Conservation (phyloP, 352 stramenopile species). For the Pythium aquatile region DNA sequence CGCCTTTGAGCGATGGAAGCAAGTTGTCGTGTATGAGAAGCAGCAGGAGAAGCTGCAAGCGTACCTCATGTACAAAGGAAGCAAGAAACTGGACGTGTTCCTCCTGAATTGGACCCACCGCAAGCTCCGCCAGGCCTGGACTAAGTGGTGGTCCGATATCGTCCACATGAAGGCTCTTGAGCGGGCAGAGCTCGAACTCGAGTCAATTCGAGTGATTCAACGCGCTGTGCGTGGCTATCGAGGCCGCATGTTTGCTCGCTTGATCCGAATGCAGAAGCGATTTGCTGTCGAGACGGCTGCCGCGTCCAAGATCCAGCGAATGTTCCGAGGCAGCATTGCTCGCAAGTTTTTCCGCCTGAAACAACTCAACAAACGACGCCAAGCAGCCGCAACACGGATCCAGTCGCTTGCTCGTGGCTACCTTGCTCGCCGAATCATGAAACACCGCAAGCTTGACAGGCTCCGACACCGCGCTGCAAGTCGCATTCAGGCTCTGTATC, state of each 20-base stretch:
- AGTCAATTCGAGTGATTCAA: conserved; percentile 58
- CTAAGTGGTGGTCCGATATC: conserved; percentile 64
- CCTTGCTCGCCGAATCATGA: conserved; percentile 31
- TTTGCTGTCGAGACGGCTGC: conserved; percentile 39
- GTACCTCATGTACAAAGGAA: conserved; percentile 78
- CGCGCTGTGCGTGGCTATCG: conserved; percentile 55
- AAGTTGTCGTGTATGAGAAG: conserved; percentile 50
- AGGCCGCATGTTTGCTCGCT: conserved; percentile 40
- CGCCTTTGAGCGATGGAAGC: conserved; percentile 60
- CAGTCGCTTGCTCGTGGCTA: conserved; percentile 48
- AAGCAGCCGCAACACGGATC: conserved; percentile 50
- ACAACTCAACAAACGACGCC: conserved; percentile 34
- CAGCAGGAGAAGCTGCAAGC: conserved; percentile 72
- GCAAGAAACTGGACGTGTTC: conserved; percentile 72
- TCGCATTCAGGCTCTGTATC: conserved; percentile 56
- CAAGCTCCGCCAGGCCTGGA: conserved; percentile 65
- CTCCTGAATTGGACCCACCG: conserved; percentile 69
- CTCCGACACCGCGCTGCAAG: conserved; percentile 41
- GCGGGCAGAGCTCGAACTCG: conserved; percentile 40
- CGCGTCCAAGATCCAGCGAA: conserved; percentile 54
- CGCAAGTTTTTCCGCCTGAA: conserved; percentile 67
- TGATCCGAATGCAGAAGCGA: conserved; percentile 46
- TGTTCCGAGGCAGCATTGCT: conserved; percentile 56
- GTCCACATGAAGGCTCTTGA: conserved; percentile 51
- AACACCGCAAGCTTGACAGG: conserved; percentile 25